Evolutionary conservation across 352 stramenopile species (phyloP).

Genomic region (Globisporangium iwayamae): DNA sequence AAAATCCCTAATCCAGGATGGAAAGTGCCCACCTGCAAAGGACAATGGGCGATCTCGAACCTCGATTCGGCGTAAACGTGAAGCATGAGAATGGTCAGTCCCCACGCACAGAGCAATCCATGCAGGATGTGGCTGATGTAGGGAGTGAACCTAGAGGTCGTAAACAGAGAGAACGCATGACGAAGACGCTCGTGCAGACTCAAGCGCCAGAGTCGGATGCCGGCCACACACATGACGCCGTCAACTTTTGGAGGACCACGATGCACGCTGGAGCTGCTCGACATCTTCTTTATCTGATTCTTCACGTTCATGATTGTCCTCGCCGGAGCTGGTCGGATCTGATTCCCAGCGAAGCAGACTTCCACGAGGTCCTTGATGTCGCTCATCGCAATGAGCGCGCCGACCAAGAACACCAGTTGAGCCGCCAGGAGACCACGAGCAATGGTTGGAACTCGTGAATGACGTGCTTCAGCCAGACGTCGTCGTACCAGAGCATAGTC

Average conservation of each 20-base stretch:
- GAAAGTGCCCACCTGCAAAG: constrained; percentile 15
- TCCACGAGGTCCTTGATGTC: constrained; percentile 2
- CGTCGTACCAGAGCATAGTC: constrained; percentile 7
- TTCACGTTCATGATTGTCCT: background rate
- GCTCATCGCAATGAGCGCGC: background rate
- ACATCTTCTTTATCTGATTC: background rate
- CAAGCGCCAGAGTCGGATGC: background rate
- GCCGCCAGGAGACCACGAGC: background rate
- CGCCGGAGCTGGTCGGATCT: background rate
- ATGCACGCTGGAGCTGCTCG: background rate
- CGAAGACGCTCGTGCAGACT: background rate
- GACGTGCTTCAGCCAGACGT: background rate
- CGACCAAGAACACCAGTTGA: background rate
- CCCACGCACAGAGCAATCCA: constrained; percentile 13
- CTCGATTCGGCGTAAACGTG: constrained; percentile 23
- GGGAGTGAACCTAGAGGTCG: background rate
- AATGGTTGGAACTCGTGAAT: background rate
- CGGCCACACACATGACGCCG: background rate
- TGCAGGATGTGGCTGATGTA: background rate
- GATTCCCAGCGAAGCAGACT: background rate
- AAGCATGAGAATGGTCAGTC: constrained; percentile 16
- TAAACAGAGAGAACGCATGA: background rate
- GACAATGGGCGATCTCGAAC: constrained; percentile 15
- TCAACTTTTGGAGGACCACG: background rate
- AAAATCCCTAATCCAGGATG: background rate